A percentile compares a stretch with the other conserved stretches of the same genome.
phyloP scores from a whole-genome alignment of 176 grass and related monocot genomes.

The Tuctoria greenei region DNA sequence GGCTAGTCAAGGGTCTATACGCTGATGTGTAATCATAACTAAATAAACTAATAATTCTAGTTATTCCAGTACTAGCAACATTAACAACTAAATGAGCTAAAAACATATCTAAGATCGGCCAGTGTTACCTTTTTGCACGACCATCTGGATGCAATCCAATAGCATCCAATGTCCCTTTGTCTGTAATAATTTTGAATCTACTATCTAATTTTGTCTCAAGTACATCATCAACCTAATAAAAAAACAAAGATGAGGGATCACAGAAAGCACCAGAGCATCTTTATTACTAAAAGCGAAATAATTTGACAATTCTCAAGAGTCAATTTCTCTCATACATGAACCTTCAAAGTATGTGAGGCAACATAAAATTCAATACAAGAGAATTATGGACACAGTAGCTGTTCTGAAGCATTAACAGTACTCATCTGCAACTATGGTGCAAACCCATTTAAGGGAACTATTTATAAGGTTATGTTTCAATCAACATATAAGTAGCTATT shows the following conservation, averaged over 20 bases:
- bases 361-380: constrained; percentile 4
- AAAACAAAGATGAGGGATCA: constrained; percentile 27
- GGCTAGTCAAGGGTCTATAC: neutral
- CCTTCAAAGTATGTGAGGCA: neutral
- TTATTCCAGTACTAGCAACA: constrained; percentile 12
- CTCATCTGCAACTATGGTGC: neutral
- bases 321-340: neutral
- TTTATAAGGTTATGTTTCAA: neutral
- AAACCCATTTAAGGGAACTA: neutral
- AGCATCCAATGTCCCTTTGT: constrained; percentile 95
- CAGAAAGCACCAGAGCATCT: constrained; percentile 8
- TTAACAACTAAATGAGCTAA: constrained; percentile 6
- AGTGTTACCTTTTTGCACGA: constrained; percentile 63
- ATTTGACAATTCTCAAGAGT: constrained; percentile 14
- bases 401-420: neutral
- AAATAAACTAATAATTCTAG: neutral
- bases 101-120: neutral
- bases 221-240: constrained; percentile 79
- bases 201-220: constrained; percentile 87
- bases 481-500: constrained; percentile 23
- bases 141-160: constrained; percentile 96
- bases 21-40: neutral
- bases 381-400: constrained; percentile 4
- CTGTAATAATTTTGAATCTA: constrained; percentile 77
- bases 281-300: neutral